Conservation (phyloP, 2,329 filamentous ascomycete species). For the Lachnellula cervina region DNA sequence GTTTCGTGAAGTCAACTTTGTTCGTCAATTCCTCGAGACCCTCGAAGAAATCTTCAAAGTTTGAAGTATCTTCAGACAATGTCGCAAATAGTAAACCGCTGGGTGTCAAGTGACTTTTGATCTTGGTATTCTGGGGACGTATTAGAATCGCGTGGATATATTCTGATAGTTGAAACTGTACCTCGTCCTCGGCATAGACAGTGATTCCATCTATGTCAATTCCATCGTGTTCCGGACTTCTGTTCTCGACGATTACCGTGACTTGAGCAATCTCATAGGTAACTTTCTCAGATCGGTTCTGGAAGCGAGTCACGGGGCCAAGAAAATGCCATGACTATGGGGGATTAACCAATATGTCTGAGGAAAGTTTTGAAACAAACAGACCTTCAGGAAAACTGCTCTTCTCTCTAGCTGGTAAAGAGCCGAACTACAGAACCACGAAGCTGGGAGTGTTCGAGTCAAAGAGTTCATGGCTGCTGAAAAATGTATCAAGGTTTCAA, state of each 20-base stretch:
- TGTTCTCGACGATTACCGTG: conserved; percentile 36
- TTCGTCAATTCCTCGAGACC: conserved; percentile 44
- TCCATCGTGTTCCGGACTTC: conserved; percentile 18
- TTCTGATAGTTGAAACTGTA: not conserved
- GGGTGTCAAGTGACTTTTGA: conserved; percentile 37
- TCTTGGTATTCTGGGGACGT: conserved; percentile 21
- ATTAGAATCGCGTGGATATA: not conserved
- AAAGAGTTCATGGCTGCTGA: conserved; percentile 18
- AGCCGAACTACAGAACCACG: conserved; percentile 45
- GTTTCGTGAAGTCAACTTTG: conserved; percentile 48
- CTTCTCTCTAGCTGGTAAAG: conserved; percentile 46
- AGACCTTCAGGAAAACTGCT: conserved; percentile 45
- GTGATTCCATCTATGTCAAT: conserved; percentile 34
- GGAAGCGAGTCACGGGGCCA: conserved; percentile 47
- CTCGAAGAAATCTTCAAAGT: conserved; percentile 49
- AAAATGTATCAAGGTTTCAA: not conserved
- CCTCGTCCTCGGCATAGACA: conserved; percentile 31
- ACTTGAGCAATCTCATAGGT: conserved; percentile 48
- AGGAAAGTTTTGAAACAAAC: not conserved
- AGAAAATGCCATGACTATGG: conserved; percentile 47
- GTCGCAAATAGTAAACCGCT: conserved; percentile 50
- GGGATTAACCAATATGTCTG: not conserved
- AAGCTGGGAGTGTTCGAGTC: conserved; percentile 44
- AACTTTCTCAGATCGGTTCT: conserved; percentile 36
- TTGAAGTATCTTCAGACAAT: conserved; percentile 42